Base-by-base conservation (phyloP, 805 yeast species). In the Pichia cabralensis region DNA sequence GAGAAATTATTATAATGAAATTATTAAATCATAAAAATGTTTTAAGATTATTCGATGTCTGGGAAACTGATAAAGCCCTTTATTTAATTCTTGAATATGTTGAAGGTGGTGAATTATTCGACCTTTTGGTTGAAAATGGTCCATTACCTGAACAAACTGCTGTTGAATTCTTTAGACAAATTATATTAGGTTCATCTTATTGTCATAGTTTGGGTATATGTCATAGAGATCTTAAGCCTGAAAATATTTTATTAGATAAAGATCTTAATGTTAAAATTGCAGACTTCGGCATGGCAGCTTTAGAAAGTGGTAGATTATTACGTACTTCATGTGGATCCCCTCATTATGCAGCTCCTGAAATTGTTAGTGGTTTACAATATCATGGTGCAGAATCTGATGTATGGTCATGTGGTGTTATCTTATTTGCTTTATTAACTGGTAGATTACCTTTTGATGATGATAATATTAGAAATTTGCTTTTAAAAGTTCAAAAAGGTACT, bases 281-380 rank as follows among this genome's bases (percentile, higher is more conserved):
- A 8, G 98, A 92, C 60, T 92, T 92, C 55, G 98, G 98, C 22
- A 92, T 92, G 98, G 98, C 98, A 13, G 97, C 98, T 6, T 63
- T 92, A 30, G 97, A 92, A 56, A 53, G 63, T n/a, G 72, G 71
- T 35, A 75, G 80, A 47, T 61, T 89, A 50, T 65, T 92, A 38
- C 96, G 89, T 56, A 92, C 98, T 4, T 79, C 94, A 14, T 92
- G 98, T 60, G 98, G 98, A 1, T 86, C 96, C 13, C 98, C 98
- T 8, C 98, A 92, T 57, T 92, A 92, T 58, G 98, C 97, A 2
- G 84, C 96, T 8, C 98, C 98, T 0, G 98, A 92, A 56, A 89
- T 92, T 46, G 96, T 92, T 9, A 82, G 95, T 10, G 98, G 98
- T 24, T 74, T 80, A 41, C 85, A 77, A 40, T 92, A 92, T 56